phyloP scores from a whole-genome alignment of 1,284 basidiomycete genomes.

The Puccinia novopanici region DNA sequence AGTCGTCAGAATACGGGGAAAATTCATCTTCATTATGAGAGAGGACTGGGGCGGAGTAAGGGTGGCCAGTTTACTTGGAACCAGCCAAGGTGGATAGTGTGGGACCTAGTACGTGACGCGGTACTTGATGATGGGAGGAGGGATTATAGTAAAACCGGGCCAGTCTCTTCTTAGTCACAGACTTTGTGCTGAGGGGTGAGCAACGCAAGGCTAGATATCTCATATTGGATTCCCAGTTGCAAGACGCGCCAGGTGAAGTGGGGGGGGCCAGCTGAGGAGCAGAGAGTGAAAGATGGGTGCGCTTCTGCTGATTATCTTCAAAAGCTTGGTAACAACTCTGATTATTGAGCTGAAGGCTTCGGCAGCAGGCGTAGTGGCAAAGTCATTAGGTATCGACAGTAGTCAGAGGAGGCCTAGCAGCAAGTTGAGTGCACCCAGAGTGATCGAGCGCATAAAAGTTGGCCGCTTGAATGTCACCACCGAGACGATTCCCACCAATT shows the following conservation, averaged over 20 bases:
- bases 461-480: too few species aligned
- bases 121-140: background rate
- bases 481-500: too few species aligned
- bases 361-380: too few species aligned
- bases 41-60: background rate
- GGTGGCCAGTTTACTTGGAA: conserved; percentile 4
- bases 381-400: too few species aligned
- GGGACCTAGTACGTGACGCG: conserved; percentile 25
- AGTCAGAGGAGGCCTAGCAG: too few species aligned
- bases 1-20: conserved; percentile 14
- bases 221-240: background rate
- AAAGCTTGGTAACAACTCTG: too few species aligned
- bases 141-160: conserved; percentile 31
- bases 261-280: conserved; percentile 6
- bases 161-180: conserved; percentile 12
- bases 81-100: conserved; percentile 16
- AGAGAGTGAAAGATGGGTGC: conserved; percentile 39
- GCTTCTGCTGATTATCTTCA: conserved; percentile 43
- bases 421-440: too few species aligned
- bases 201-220: background rate
- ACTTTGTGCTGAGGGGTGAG: conserved; percentile 17
- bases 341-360: too few species aligned
- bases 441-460: too few species aligned
- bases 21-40: background rate
- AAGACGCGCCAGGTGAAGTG: background rate